A percentile compares a stretch with the other conserved stretches of the same genome.
Conservation (phyloP, 176 grass and related monocot genomes). For the Oryza punctata region DNA sequence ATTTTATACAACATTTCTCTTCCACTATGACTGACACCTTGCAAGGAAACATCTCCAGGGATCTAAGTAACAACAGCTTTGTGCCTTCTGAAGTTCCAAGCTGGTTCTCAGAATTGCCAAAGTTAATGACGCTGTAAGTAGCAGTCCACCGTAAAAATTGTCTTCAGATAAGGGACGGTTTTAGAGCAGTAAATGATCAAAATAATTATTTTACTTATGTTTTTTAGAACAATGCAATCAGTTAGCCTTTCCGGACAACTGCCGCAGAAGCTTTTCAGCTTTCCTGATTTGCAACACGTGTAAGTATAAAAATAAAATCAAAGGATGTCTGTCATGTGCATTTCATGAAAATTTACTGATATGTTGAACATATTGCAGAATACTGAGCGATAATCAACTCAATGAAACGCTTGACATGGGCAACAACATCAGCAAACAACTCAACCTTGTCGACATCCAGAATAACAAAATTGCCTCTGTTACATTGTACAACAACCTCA, state of each 20-base stretch:
- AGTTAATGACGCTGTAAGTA: constrained; percentile 62
- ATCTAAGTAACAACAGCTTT: constrained; percentile 86
- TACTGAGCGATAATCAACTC: constrained; percentile 68
- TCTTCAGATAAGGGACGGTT: no score
- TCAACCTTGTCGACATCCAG: constrained; percentile 51
- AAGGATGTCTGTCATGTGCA: no score
- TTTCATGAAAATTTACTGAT: neutral
- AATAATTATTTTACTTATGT: no score
- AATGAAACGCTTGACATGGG: constrained; percentile 79
- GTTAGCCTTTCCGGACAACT: constrained; percentile 58
- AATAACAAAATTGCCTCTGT: constrained; percentile 58
- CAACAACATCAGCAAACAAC: constrained; percentile 17
- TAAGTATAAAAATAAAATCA: constrained; percentile 29
- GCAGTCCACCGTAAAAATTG: no score
- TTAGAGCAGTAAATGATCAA: no score
- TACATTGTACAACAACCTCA: constrained; percentile 35
- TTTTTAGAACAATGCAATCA: constrained; percentile 40
- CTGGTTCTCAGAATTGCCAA: constrained; percentile 49
- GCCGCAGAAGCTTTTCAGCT: constrained; percentile 62
- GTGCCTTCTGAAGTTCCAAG: constrained; percentile 53
- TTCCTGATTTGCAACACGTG: constrained; percentile 49
- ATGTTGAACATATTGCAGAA: constrained; percentile 47
- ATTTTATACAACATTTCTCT: neutral
- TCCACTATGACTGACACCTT: constrained; percentile 9
- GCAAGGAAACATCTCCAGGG: constrained; percentile 26